phyloP scores from a whole-genome alignment of 140 eudicot genomes.

The Anethum foeniculum region DNA sequence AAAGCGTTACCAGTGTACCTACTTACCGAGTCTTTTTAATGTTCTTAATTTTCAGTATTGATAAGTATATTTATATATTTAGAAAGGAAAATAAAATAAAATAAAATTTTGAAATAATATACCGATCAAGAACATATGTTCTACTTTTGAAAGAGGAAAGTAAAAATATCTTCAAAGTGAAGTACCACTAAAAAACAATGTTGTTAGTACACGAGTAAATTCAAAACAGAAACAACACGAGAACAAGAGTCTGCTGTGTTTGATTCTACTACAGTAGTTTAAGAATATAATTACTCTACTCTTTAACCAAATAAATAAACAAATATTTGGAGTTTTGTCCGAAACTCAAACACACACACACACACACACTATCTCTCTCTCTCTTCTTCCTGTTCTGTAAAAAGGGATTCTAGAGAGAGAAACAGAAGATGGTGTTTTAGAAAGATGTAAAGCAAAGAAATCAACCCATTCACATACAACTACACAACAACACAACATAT shows the following conservation, averaged over 20 bases:
- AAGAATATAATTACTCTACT: background rate
- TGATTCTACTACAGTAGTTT: background rate
- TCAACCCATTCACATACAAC: background rate
- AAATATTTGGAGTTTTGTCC: background rate
- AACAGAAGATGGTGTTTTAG: constrained; percentile 16
- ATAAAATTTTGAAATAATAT: no score
- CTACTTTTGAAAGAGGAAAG: no score
- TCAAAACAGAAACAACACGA: background rate
- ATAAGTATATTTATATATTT: no score
- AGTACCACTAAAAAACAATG: no score
- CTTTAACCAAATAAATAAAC: background rate
- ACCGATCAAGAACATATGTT: no score
- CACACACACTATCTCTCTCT: no score
- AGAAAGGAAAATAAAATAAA: no score
- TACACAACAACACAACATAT: background rate
- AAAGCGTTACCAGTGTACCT: no score
- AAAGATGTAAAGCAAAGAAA: constrained; percentile 33
- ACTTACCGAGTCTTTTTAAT: no score
- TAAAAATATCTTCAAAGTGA: no score
- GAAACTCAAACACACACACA: background rate
- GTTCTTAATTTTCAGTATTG: no score
- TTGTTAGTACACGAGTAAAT: background rate
- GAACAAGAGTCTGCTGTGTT: background rate
- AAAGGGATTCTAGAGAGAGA: constrained; percentile 3
- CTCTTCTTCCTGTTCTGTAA: background rate